Evolutionary conservation across 768 basidiomycete genomes (phyloP), one percentile per base, ranked within the genome.

Genomic region (Jaapia argillacea): DNA sequence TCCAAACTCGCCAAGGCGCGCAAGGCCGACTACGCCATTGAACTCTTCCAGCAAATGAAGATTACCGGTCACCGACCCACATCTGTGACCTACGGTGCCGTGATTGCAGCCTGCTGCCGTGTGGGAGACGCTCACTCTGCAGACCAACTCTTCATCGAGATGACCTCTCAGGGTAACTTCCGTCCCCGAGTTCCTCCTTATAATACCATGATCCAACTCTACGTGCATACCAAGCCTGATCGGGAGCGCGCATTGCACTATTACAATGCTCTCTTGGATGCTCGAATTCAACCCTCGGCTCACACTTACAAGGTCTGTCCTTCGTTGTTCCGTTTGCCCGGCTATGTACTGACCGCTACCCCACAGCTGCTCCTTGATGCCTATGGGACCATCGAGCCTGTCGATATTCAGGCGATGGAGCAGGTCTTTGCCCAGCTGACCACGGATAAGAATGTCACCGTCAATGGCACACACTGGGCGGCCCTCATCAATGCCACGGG

Each of bases 191-290:
- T 96, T 1, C 96, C 94, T 16, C 94, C 94, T 1, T 99, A 81
- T 72, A 99, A 99, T 66, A 92, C 85, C 25, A 96, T 99, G 92
- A 97, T 99, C 77, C 96, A 99, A 60, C 70, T 94, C 53, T 92
- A 90, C 64, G 82, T 85, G 40, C 78, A 82, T 44, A 91, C 85
- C n/a, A 87, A 85, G 59, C 94, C 91, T 1, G 82, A 88, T 49
- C 77, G 91, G 42, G 73, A 72, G 22, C 74, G 79, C 38, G 86
- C 83, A 14, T 62, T 97, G 22, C 68, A 74, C 52, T 98, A 81
- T 59, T 85, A 85, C 59, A 57, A 83, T 39, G 68, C 75, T 54
- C 69, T 99, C 61, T 58, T 66, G 26, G 57, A 60, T 23, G 79
- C 73, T 3, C 62, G 69, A 0, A 79, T 98, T 21, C 54, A 63